Percentiles rank a stretch among this genome's conserved stretches.
phyloP scores from a whole-genome alignment of 495 filamentous ascomycete species.

The Aspergillus biplanus region DNA sequence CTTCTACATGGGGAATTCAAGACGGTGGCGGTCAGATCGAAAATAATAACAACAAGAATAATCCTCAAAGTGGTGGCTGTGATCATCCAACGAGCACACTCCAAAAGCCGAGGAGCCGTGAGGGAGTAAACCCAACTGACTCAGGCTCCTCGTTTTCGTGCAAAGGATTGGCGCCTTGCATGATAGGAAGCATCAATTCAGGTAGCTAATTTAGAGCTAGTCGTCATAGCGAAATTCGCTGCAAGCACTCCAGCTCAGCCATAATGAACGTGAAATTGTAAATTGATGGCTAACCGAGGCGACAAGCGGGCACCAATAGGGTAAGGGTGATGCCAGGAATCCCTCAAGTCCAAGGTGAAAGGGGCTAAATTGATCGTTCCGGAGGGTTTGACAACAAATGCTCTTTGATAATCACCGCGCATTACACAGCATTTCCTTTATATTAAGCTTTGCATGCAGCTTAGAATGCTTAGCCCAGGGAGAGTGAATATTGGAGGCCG shows the following conservation, averaged over 20 bases:
- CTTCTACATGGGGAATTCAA: too few relatives aligned
- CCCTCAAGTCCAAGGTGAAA: background rate
- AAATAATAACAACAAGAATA: background rate
- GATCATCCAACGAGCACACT: background rate
- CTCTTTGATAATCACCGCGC: too few relatives aligned
- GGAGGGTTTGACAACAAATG: too few relatives aligned
- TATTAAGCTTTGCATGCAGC: too few relatives aligned
- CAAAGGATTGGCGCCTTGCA: background rate
- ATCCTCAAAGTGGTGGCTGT: background rate
- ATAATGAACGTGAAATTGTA: background rate
- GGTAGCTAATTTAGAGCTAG: background rate
- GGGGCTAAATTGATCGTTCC: background rate
- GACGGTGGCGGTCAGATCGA: background rate
- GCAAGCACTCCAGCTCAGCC: background rate
- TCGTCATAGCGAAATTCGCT: constrained; percentile 5
- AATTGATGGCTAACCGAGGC: background rate
- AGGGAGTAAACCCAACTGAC: background rate
- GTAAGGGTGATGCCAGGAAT: background rate
- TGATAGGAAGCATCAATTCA: background rate
- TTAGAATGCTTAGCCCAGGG: too few relatives aligned
- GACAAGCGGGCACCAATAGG: constrained; percentile 1
- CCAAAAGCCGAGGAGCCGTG: constrained; percentile 7
- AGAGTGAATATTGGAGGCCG: too few relatives aligned
- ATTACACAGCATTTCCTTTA: too few relatives aligned
- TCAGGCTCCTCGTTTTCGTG: background rate